A percentile compares a stretch with the other conserved stretches of the same genome.
Evolutionary conservation across 257 asterid species (phyloP).

Genomic region (Solanum appendiculatum): DNA sequence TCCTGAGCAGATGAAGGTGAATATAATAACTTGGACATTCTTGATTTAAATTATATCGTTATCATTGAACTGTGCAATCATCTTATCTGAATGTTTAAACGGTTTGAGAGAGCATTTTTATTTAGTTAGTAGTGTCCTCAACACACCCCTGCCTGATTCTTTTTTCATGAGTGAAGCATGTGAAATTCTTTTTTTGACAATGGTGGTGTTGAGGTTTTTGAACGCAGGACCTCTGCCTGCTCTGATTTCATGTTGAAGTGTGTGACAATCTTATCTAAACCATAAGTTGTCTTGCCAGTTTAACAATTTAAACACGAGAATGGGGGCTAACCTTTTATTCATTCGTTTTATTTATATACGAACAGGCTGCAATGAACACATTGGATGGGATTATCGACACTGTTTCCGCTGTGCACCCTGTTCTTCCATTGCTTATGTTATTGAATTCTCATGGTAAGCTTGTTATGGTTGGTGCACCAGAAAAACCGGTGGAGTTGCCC

Average conservation of each 20-base stretch:
- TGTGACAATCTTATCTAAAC: not conserved
- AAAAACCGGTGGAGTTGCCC: too few relatives aligned
- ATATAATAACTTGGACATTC: not conserved
- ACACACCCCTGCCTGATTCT: not conserved
- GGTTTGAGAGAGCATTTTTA: not conserved
- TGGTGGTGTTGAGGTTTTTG: not conserved
- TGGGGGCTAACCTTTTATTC: not conserved
- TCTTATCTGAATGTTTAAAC: not conserved
- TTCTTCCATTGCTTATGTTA: constrained; percentile 30
- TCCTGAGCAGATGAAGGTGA: constrained; percentile 38
- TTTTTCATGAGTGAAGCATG: not conserved
- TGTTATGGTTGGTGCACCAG: constrained; percentile 35
- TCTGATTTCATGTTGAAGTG: too few relatives aligned
- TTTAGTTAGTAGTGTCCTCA: not conserved
- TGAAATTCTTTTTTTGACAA: not conserved
- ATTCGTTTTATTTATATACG: not conserved
- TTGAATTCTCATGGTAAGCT: constrained; percentile 44
- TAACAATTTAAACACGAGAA: not conserved
- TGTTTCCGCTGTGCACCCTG: constrained; percentile 38
- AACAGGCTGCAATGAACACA: constrained; percentile 36
- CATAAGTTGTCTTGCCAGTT: not conserved
- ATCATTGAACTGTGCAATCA: not conserved
- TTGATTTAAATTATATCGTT: too few relatives aligned
- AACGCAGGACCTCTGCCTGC: not conserved
- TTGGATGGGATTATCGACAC: constrained; percentile 59